Conservation (phyloP, 371 early-diverging fungal species). For the Umbelopsis sp. region DNA sequence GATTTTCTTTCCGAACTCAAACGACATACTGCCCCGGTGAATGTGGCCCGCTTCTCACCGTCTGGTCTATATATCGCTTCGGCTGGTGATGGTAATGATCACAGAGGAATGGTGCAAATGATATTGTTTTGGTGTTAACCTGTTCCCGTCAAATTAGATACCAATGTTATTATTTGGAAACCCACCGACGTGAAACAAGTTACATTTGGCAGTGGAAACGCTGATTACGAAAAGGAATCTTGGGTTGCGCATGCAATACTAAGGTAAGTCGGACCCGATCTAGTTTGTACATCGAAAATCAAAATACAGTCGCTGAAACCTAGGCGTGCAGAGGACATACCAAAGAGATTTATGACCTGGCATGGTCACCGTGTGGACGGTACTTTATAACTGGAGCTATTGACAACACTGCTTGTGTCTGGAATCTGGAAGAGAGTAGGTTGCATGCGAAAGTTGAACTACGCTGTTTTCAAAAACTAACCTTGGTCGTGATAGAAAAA, state of each 20-base stretch:
- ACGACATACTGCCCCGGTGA: slow-evolving; percentile 89
- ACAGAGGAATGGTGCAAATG: background rate
- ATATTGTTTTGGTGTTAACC: too few species aligned
- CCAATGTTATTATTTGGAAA: slow-evolving; percentile 86
- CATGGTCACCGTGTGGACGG: slow-evolving; percentile 93
- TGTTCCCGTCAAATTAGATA: slow-evolving; percentile 52
- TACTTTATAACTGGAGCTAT: slow-evolving; percentile 89
- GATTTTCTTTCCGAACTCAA: slow-evolving; percentile 85
- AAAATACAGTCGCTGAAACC: background rate
- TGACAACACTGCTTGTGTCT: slow-evolving; percentile 92
- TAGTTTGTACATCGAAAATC: background rate
- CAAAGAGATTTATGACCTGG: slow-evolving; percentile 89
- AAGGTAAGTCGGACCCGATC: slow-evolving; percentile 25
- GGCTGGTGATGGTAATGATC: slow-evolving; percentile 82
- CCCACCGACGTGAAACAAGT: slow-evolving; percentile 44
- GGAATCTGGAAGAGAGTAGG: slow-evolving; percentile 79
- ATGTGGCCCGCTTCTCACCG: slow-evolving; percentile 93
- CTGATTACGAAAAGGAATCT: slow-evolving; percentile 49
- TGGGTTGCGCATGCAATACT: slow-evolving; percentile 62
- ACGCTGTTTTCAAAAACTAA: background rate
- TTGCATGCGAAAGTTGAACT: background rate
- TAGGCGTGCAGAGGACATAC: slow-evolving; percentile 45
- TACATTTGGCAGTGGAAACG: slow-evolving; percentile 38
- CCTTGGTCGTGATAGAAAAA: slow-evolving; percentile 48
- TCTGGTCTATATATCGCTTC: slow-evolving; percentile 79